Evolutionary conservation across 306 rosid species (phyloP).

Genomic region (Arachis stenosperma): DNA sequence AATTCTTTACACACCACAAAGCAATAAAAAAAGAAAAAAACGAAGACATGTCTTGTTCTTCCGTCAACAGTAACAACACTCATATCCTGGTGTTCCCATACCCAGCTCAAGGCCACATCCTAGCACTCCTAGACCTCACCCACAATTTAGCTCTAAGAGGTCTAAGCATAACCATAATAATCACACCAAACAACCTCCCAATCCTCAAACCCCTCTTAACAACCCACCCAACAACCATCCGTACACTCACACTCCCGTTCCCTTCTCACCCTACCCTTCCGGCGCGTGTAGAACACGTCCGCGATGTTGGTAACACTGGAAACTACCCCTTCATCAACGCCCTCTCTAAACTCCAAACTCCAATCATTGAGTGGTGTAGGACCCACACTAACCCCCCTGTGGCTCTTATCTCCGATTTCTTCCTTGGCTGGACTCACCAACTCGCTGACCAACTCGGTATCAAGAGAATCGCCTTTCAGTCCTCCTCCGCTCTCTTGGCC

Average conservation of each 20-base stretch:
- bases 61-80: conserved; percentile 19
- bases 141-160: conserved; percentile 52
- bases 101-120: conserved; percentile 82
- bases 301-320: conserved; percentile 60
- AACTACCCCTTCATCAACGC: conserved; percentile 50
- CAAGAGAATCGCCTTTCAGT: conserved; percentile 29
- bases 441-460: conserved; percentile 38
- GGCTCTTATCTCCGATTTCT: conserved; percentile 49
- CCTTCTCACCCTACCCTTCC: conserved; percentile 71
- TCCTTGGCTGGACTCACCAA: conserved; percentile 50
- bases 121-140: conserved; percentile 57
- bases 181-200: conserved; percentile 70
- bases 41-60: too few species aligned
- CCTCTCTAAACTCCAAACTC: conserved; percentile 40
- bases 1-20: too few species aligned
- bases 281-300: conserved; percentile 51
- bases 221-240: conserved; percentile 51
- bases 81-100: conserved; percentile 69
- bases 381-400: conserved; percentile 44
- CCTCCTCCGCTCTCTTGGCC: neutral
- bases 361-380: conserved; percentile 40
- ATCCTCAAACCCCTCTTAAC: conserved; percentile 54
- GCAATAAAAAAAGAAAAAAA: too few species aligned
- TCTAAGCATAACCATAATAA: conserved; percentile 53
- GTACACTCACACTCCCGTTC: conserved; percentile 59